These are phyloP conservation scores for Andrographis paniculata DNA, from an alignment of 305 asterid species.

Conservation along the genomic window DNA sequence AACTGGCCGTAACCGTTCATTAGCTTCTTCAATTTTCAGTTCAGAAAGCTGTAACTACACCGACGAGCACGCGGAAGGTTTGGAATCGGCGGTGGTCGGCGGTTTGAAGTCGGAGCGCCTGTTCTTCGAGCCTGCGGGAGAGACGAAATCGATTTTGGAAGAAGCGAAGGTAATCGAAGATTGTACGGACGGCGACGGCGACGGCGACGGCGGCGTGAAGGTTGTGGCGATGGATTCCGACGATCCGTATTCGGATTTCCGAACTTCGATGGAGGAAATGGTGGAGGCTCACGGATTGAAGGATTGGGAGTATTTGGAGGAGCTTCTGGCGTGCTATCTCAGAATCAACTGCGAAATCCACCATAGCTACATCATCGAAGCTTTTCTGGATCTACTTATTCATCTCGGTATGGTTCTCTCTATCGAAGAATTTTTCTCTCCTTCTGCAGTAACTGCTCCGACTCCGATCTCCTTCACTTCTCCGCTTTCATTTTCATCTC, in stretches of 20 bases:
- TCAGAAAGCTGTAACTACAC: no score
- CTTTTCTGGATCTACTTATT: constrained; percentile 57
- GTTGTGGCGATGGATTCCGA: background rate
- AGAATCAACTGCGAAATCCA: constrained; percentile 32
- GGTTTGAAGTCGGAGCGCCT: no score
- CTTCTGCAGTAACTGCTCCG: no score
- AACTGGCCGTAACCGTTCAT: no score
- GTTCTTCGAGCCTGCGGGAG: background rate
- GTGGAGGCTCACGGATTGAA: constrained; percentile 39
- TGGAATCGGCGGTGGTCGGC: no score
- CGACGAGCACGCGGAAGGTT: no score
- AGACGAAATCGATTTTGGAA: background rate
- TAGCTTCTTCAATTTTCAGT: no score
- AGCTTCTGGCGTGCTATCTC: constrained; percentile 46
- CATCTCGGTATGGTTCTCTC: no score
- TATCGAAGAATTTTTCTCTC: no score
- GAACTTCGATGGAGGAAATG: background rate
- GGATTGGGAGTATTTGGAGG: constrained; percentile 56
- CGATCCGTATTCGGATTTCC: background rate
- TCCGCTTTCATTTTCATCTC: no score
- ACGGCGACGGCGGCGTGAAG: background rate
- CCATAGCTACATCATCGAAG: constrained; percentile 57
- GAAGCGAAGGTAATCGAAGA: no score
- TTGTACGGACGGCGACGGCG: background rate
- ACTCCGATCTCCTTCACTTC: no score